phyloP scores from a whole-genome alignment of 345 rosid genomes.

The Citrus reticulata region DNA sequence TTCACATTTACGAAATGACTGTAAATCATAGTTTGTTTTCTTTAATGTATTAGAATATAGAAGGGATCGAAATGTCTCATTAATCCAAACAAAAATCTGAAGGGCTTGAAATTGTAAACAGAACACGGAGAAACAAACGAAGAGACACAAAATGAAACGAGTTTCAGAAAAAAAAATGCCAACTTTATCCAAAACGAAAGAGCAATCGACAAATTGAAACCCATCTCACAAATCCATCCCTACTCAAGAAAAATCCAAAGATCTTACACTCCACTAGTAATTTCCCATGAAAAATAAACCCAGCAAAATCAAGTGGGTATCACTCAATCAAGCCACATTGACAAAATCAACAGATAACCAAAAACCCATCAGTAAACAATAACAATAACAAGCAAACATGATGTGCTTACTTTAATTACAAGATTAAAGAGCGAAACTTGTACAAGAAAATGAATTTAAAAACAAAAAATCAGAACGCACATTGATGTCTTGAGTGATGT shows the following conservation, averaged over 20 bases:
- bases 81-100: not conserved
- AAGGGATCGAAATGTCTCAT: not conserved
- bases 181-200: not conserved
- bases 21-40: not conserved
- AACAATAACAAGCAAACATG: not conserved
- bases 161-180: not conserved
- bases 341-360: slow-evolving; percentile 8
- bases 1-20: not conserved
- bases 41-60: not conserved
- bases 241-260: slow-evolving; percentile 14
- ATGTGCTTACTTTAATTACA: too few relatives aligned
- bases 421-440: not conserved
- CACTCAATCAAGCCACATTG: slow-evolving; percentile 27
- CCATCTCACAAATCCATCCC: slow-evolving; percentile 2
- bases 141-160: not conserved
- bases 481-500: slow-evolving; percentile 74
- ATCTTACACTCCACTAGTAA: slow-evolving; percentile 25
- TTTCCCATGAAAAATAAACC: slow-evolving; percentile 9
- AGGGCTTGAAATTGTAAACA: not conserved
- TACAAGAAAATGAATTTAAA: not conserved
- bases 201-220: not conserved
- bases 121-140: not conserved
- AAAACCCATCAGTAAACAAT: not conserved
- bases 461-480: slow-evolving; percentile 21
- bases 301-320: slow-evolving; percentile 3